Evolutionary conservation across 306 rosid genomes (phyloP).

Genomic region (Vigna reflexopilosa): DNA sequence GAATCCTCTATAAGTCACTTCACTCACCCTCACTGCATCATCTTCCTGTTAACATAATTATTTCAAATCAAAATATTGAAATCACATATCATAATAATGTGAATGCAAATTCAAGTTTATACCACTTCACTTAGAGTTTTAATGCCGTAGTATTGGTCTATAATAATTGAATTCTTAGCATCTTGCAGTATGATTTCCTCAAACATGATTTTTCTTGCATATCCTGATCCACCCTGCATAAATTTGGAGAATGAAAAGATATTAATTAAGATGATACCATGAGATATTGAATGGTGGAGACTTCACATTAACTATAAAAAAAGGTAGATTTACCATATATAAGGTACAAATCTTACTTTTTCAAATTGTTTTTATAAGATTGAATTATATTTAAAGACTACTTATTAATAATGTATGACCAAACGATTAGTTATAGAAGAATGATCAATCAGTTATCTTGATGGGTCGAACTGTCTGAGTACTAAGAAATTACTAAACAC

Average conservation of each 20-base stretch:
- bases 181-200: slow-evolving; percentile 39
- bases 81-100: not conserved
- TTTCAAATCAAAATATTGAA: not conserved
- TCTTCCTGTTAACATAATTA: not conserved
- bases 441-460: too few species aligned
- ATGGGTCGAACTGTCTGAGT: too few species aligned
- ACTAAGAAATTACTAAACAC: too few species aligned
- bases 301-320: too few species aligned
- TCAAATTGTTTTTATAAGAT: too few species aligned
- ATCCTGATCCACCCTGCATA: slow-evolving; percentile 52
- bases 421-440: too few species aligned
- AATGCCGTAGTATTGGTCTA: slow-evolving; percentile 41
- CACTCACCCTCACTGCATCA: slow-evolving; percentile 39
- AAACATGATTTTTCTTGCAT: slow-evolving; percentile 51
- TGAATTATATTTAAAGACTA: too few species aligned
- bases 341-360: too few species aligned
- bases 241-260: not conserved
- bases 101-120: not conserved
- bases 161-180: slow-evolving; percentile 38
- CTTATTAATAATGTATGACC: too few species aligned
- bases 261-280: too few species aligned
- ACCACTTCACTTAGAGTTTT: not conserved
- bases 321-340: too few species aligned
- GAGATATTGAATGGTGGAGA: too few species aligned
- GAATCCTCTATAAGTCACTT: slow-evolving; percentile 43